These are phyloP conservation scores for Talaromyces sp. DNA, from an alignment of 2,329 filamentous ascomycete genomes.

Conservation along the genomic window DNA sequence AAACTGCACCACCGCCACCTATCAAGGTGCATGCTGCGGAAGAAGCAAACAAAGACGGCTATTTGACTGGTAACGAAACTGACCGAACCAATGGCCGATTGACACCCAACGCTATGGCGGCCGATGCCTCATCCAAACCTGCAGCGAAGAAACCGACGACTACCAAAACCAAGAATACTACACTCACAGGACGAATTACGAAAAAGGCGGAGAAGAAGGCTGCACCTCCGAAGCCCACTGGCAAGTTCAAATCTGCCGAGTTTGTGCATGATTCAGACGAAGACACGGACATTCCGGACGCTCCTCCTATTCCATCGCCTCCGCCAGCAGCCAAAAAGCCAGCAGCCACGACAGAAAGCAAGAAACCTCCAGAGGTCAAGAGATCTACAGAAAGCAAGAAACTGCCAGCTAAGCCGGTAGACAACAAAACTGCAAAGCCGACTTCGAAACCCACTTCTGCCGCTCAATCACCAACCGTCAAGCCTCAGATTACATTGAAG, in stretches of 20 bases:
- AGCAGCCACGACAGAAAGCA: conserved; percentile 17
- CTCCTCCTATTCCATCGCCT: conserved; percentile 15
- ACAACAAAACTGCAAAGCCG: conserved; percentile 10
- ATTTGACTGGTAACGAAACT: conserved; percentile 36
- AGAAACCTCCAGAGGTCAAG: conserved; percentile 16
- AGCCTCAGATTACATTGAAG: conserved; percentile 19
- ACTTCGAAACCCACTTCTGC: conserved; percentile 10
- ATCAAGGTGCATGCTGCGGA: conserved; percentile 38
- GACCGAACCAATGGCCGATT: conserved; percentile 31
- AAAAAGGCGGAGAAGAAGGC: conserved; percentile 46
- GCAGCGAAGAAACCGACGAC: conserved; percentile 35
- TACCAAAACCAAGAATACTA: conserved; percentile 44
- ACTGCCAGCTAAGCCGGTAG: conserved; percentile 8
- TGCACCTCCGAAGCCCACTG: conserved; percentile 36
- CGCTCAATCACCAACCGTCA: conserved; percentile 12
- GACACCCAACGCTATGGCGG: conserved; percentile 28
- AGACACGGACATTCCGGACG: conserved; percentile 43
- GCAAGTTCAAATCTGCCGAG: conserved; percentile 54
- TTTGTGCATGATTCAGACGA: conserved; percentile 53
- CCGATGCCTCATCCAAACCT: conserved; percentile 27
- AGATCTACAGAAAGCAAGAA: conserved; percentile 16
- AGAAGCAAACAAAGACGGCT: conserved; percentile 33
- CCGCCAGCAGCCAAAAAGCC: conserved; percentile 14
- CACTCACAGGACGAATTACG: conserved; percentile 41
- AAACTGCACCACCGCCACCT: conserved; percentile 38